Evolutionary conservation across 1,284 basidiomycete species (phyloP), one percentile per base, ranked within the genome.

Genomic region (Naganishia liquefaciens): DNA sequence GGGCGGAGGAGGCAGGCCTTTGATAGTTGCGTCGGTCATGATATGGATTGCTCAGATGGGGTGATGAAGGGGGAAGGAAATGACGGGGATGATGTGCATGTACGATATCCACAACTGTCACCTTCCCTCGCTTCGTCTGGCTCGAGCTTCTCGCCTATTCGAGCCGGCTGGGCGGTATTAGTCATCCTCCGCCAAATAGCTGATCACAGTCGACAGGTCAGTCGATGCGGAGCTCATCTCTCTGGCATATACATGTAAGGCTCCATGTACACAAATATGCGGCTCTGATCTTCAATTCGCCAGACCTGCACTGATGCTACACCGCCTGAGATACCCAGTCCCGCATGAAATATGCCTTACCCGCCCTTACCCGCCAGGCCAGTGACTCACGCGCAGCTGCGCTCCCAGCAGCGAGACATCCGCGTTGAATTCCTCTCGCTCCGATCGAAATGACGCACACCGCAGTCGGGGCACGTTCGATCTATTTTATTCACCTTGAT

Each of bases 1-100:
- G 62, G 84, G 76, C 51, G 88, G 83, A 40, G 85, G 82, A 10
- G 83, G 81, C 65, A 88, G 84, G 55, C 91, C 90, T 81, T 95
- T 95, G 84, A 94, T 75, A 1, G 78, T 79, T 67, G 75, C 72
- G 74, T 79, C 77, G 40, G 77, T 72, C 76, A 76, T 79, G 68
- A 21, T 73, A 28, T 25, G 17, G 25, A 23, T 47, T 21, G 49
- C 21, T 5, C 13, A 33, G 25, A 28, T 42, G 40, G 23, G 2
- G 5, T n/a, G 57, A 19, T 25, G 33, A 40, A 13, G 21, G 43
- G 40, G 17, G 39, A 39, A 39, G 9, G 30, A 33, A 13, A 17
- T 21, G 33, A 39, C 5, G 19, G n/a, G 51, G 51, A 37, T 21
- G 33, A 53, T 13, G 23, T 27, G 19, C 33, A 4, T 21, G 25